Evolutionary conservation across 2,329 filamentous ascomycete species (phyloP).

Genomic region (Drechslera avenae): DNA sequence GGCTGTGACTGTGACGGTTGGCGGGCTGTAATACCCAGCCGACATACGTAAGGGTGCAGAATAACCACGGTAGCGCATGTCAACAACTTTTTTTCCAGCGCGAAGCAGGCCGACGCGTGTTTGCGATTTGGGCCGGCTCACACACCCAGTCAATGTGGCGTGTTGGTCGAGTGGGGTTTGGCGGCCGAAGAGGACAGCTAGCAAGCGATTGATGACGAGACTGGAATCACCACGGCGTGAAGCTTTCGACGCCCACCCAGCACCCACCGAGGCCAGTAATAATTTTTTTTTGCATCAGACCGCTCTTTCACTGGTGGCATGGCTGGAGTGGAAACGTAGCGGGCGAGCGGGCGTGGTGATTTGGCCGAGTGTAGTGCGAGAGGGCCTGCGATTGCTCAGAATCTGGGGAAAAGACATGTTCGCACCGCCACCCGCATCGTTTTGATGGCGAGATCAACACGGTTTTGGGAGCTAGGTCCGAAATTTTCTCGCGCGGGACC

Average conservation of each 20-base stretch:
- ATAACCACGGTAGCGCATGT: slow-evolving; percentile 8
- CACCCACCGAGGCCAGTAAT: slow-evolving; percentile 16
- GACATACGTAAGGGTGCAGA: slow-evolving; percentile 21
- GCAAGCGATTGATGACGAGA: slow-evolving; percentile 26
- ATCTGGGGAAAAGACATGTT: slow-evolving; percentile 30
- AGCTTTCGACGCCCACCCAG: slow-evolving; percentile 17
- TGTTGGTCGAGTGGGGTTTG: slow-evolving; percentile 16
- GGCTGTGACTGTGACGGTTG: neutral
- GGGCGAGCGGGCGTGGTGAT: too few relatives aligned
- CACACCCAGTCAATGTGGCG: slow-evolving; percentile 5
- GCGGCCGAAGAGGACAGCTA: slow-evolving; percentile 18
- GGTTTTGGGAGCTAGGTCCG: slow-evolving; percentile 21
- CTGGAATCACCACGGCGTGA: slow-evolving; percentile 34
- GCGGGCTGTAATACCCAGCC: neutral
- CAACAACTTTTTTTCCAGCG: slow-evolving; percentile 21
- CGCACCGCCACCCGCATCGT: slow-evolving; percentile 29
- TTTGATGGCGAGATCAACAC: slow-evolving; percentile 33
- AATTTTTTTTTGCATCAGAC: slow-evolving; percentile 25
- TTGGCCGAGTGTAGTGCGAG: neutral
- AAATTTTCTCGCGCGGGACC: slow-evolving; percentile 37
- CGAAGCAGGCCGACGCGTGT: neutral
- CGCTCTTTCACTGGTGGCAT: slow-evolving; percentile 19
- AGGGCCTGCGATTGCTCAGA: slow-evolving; percentile 13
- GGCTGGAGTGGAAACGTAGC: neutral
- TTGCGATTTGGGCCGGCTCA: slow-evolving; percentile 4